Base-by-base conservation (phyloP, 2,329 filamentous ascomycete genomes). In the Diaporthe nobilis region DNA sequence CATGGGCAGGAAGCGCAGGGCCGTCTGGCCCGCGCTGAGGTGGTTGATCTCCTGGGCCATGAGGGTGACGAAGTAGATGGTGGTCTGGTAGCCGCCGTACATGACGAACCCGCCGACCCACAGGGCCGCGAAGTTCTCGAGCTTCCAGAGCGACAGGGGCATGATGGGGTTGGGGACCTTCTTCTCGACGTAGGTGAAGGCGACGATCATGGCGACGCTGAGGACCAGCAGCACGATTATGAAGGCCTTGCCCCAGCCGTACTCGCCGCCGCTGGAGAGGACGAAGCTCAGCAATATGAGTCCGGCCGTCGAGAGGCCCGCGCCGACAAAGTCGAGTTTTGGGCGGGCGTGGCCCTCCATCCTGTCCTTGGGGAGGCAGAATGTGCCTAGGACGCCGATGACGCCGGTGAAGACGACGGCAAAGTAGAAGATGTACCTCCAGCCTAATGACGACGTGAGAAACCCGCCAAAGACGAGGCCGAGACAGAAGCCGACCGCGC, bases 251-350 rank as follows among this genome's bases (percentile, higher is more conserved):
- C 81, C 83, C 86, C 86, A 87, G 22, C 86, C 86, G 75, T 87
- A 87, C n/a, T 83, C 82, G 25, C 86, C 85, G 3, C 86, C 86
- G 75, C 85, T 85, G 0, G 85, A 86, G 0, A 87, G 81, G 3
- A 87, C 85, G 44, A 87, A 87, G 31, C 85, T 85, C 17, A 87
- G 82, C 10, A 87, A 74, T 25, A 87, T 86, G 3, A 87, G 78
- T 0, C 86, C 85, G 1, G 80, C 81, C 0, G 85, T 87, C 0
- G 85, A 87, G 15, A 87, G 78, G 1, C 83, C 80, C 1, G 86
- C 85, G 0, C 86, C 86, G 1, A 84, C 76, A 55, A 86, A 84
- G 71, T 87, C 86, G 78, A 87, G 82, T 65, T 81, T 82, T 0
- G 83, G 83, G 31, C 82, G 81, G 0, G 80, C 73, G 5, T 80